Base-by-base conservation (phyloP, 2,329 filamentous ascomycete genomes). In the Trichoderma hamatum region DNA sequence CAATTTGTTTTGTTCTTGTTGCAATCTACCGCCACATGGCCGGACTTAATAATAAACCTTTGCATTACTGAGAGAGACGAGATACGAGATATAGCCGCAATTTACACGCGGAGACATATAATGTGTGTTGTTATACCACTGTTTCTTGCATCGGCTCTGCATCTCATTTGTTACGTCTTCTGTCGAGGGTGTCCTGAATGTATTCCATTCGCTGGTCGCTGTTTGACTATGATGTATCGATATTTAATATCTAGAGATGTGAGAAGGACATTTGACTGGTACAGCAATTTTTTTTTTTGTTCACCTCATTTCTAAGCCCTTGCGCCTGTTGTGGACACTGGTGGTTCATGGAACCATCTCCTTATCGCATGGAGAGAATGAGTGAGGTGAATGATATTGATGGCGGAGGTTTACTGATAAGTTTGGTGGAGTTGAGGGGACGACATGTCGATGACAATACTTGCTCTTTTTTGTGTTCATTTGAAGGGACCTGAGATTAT, bases 121-220 rank as follows among this genome's bases (percentile, higher is more conserved):
- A 68, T 68, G 56, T 68, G 65, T 68, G 65, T 68, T 68, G 65
- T 68, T 55, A 54, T 61, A 52, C 65, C 65, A 61, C 56, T 61
- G 56, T 54, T 68, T 55, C 34, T 55, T 68, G 43, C 32, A 68
- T 61, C 55, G 32, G 32, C 65, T 34, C 32, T 43, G 43, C 65
- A 46, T 68, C 26, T 55, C 49, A 24, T 36, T 61, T 61, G 34
- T 46, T 54, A 24, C 65, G 21, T 61, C 36, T 52, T 59, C 26
- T 55, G 46, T 66, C 46, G 63, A 66, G 24, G 13, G 52, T 28
- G 43, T 19, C 28, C n/a, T 32, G 34, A 61, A 52, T 39, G 13
- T 39, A 28, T 21, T 14, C 28, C 21, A 39, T 30, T 54, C 21
- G 55, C 43, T 34, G 55, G 65, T 28, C 54, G 32, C 39, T 68